Evolutionary conservation across 768 basidiomycete species (phyloP).

Genomic region (Galerina sulciceps): DNA sequence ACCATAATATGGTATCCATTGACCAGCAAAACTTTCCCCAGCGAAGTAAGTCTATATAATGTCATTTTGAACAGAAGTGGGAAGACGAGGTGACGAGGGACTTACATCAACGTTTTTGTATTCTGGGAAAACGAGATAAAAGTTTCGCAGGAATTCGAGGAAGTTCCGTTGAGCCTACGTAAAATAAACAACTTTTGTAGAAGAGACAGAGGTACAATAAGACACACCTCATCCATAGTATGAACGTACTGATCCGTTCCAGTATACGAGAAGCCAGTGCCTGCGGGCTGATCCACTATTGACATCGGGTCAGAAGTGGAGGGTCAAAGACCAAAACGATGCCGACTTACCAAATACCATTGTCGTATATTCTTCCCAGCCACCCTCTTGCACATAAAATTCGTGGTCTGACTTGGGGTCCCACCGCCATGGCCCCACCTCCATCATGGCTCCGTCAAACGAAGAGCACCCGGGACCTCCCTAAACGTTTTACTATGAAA

Average conservation of each 20-base stretch:
- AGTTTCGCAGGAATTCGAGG: conserved; percentile 83
- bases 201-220: not conserved
- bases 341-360: conserved; percentile 83
- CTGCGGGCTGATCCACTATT: conserved; percentile 95
- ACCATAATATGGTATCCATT: conserved; percentile 98
- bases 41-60: conserved; percentile 83
- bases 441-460: conserved; percentile 98
- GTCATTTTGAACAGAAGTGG: not conserved
- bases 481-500: conserved; percentile 39
- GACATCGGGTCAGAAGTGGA: conserved; percentile 5
- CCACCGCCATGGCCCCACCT: conserved; percentile 90
- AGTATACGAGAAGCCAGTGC: conserved; percentile 92
- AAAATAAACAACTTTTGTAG: conserved; percentile 3
- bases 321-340: not conserved
- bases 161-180: conserved; percentile 76
- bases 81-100: conserved; percentile 15
- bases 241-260: conserved; percentile 86
- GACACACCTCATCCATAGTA: conserved; percentile 64
- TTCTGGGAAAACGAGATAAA: conserved; percentile 92
- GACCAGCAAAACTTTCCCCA: conserved; percentile 96
- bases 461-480: conserved; percentile 97
- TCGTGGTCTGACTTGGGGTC: conserved; percentile 64
- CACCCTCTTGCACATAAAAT: conserved; percentile 77
- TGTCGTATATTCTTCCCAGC: conserved; percentile 97
- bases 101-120: conserved; percentile 81